phyloP scores from a whole-genome alignment of 176 grass and related monocot species.

The Oryza glumipatula region DNA sequence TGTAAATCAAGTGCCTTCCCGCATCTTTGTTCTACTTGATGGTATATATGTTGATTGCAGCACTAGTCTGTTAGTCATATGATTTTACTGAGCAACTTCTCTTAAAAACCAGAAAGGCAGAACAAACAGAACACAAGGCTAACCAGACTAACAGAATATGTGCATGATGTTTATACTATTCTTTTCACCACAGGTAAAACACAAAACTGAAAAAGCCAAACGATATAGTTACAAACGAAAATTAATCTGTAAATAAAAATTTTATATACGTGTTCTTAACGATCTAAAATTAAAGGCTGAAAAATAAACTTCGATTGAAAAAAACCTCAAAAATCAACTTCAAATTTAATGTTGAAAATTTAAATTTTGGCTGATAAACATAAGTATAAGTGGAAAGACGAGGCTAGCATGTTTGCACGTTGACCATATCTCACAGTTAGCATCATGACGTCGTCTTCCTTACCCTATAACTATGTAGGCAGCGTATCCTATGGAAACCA shows the following conservation, averaged over 20 bases:
- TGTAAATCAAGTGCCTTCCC: not conserved
- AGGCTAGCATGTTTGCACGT: not conserved
- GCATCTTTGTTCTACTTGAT: not conserved
- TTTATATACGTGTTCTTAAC: too few species aligned
- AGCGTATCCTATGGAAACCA: too few species aligned
- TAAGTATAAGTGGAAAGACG: too few species aligned
- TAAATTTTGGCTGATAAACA: too few species aligned
- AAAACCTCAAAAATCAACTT: too few species aligned
- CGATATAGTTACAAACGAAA: too few species aligned
- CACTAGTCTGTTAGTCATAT: not conserved
- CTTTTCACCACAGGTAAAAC: constrained; percentile 8
- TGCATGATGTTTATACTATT: not conserved
- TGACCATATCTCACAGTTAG: not conserved
- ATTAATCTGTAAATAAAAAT: too few species aligned
- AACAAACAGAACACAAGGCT: not conserved
- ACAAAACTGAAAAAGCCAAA: not conserved
- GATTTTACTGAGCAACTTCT: not conserved
- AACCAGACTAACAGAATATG: not conserved
- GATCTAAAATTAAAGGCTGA: too few species aligned
- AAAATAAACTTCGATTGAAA: too few species aligned
- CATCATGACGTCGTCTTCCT: too few species aligned
- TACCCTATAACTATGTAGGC: not conserved
- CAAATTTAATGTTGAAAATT: too few species aligned
- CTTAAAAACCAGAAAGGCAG: not conserved
- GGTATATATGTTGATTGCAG: not conserved